Conservation (phyloP, 805 yeast species). For the Wickerhamomyces chambardii region DNA sequence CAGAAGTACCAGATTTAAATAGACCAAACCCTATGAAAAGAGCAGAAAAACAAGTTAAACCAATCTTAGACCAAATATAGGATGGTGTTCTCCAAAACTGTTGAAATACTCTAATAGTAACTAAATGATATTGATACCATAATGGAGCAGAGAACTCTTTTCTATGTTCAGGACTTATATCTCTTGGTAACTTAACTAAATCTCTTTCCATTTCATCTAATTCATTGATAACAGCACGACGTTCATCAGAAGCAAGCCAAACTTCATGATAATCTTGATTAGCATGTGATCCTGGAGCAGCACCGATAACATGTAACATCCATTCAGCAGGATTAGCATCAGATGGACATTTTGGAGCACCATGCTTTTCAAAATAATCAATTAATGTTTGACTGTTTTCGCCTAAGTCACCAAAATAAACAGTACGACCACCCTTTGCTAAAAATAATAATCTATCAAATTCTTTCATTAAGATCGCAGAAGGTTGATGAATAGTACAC, state of each 20-base stretch:
- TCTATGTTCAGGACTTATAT: slow-evolving; percentile 22
- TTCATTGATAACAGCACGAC: slow-evolving; percentile 39
- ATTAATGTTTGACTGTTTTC: slow-evolving; percentile 48
- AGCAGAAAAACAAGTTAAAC: slow-evolving; percentile 42
- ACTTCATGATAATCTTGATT: slow-evolving; percentile 53
- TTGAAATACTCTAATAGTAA: slow-evolving; percentile 40
- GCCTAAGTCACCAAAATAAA: slow-evolving; percentile 78
- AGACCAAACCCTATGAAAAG: slow-evolving; percentile 64
- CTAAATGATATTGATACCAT: slow-evolving; percentile 31
- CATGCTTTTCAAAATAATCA: slow-evolving; percentile 59
- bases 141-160: slow-evolving; percentile 36
- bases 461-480: slow-evolving; percentile 58
- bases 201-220: slow-evolving; percentile 46
- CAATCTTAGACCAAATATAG: slow-evolving; percentile 47
- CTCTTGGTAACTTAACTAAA: slow-evolving; percentile 23
- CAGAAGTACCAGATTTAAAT: slow-evolving; percentile 50
- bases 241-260: slow-evolving; percentile 48
- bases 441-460: slow-evolving; percentile 61
- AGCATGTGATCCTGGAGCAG: slow-evolving; percentile 65
- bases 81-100: slow-evolving; percentile 62
- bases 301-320: slow-evolving; percentile 67
- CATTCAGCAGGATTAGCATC: slow-evolving; percentile 72
- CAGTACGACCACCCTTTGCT: slow-evolving; percentile 72
- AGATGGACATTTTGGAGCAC: slow-evolving; percentile 57
- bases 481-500: slow-evolving; percentile 76